Percentiles rank a stretch among this genome's conserved stretches.
Evolutionary conservation across 139 green algal species (phyloP).

Genomic region (Asterochloris sp.): DNA sequence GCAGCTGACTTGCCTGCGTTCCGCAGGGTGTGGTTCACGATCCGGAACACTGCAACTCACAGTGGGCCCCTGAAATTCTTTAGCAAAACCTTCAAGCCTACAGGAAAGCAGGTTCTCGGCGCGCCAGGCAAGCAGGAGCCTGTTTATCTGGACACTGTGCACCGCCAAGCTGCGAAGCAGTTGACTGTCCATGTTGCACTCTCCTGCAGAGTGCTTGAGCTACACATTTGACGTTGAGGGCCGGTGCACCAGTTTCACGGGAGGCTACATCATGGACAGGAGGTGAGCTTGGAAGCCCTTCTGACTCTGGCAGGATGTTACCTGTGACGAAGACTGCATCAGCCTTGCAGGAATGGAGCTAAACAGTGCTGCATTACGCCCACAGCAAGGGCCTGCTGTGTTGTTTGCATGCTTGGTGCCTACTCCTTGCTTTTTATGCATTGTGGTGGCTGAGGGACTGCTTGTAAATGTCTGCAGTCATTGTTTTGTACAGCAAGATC

Average conservation of each 20-base stretch:
- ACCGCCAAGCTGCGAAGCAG: no score
- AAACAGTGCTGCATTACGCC: neutral
- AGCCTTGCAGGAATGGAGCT: no score
- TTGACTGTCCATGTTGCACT: no score
- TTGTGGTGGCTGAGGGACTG: no score
- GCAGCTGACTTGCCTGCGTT: no score
- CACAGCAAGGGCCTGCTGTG: neutral
- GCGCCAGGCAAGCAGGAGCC: no score
- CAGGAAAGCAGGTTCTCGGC: constrained; percentile 38
- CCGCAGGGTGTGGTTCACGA: constrained; percentile 61
- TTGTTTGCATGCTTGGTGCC: neutral
- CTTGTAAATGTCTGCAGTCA: no score
- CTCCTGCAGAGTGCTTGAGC: constrained; percentile 39
- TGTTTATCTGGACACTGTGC: no score
- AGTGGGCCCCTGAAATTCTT: constrained; percentile 49
- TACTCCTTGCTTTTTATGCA: no score
- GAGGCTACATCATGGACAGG: no score
- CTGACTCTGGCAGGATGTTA: neutral
- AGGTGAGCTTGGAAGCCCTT: constrained; percentile 31
- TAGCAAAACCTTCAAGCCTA: constrained; percentile 36
- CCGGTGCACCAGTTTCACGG: constrained; percentile 53
- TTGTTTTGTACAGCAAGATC: no score
- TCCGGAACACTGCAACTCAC: constrained; percentile 45
- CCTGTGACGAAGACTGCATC: no score
- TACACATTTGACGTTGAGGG: constrained; percentile 67